Conservation (phyloP, 352 stramenopile genomes). For the Phytophthora lateralis region DNA sequence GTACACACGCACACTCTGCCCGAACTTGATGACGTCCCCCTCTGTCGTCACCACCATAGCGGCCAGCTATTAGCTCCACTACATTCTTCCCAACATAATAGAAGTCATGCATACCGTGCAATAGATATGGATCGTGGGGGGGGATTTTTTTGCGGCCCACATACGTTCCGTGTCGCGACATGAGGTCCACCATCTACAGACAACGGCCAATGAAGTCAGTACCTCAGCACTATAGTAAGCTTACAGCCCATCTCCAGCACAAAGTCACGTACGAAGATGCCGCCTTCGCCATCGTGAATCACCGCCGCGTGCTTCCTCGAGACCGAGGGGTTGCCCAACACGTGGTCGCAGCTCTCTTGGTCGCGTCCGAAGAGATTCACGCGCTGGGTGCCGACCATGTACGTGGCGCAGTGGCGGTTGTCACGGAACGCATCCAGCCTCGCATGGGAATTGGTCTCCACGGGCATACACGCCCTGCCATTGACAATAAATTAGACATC, state of each 20-base stretch:
- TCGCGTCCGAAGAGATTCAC: slow-evolving; percentile 88
- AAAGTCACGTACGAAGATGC: slow-evolving; percentile 73
- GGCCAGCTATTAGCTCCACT: background rate
- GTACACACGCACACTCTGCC: slow-evolving; percentile 87
- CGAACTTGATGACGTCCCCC: slow-evolving; percentile 86
- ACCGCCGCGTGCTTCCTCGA: slow-evolving; percentile 88
- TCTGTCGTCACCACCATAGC: slow-evolving; percentile 40
- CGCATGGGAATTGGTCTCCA: slow-evolving; percentile 71
- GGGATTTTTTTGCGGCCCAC: slow-evolving; percentile 85
- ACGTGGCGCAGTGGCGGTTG: slow-evolving; percentile 79
- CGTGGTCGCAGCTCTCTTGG: slow-evolving; percentile 85
- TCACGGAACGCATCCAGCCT: slow-evolving; percentile 79
- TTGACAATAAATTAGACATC: background rate
- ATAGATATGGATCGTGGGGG: slow-evolving; percentile 80
- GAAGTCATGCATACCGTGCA: slow-evolving; percentile 55
- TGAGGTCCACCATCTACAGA: slow-evolving; percentile 83
- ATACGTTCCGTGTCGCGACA: slow-evolving; percentile 89
- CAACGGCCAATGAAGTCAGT: slow-evolving; percentile 1
- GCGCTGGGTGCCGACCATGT: slow-evolving; percentile 84
- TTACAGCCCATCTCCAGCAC: background rate
- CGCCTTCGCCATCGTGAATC: slow-evolving; percentile 80
- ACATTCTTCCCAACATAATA: background rate
- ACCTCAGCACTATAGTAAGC: slow-evolving; percentile 1
- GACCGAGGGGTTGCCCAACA: slow-evolving; percentile 87
- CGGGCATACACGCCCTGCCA: slow-evolving; percentile 63